Base-by-base conservation (phyloP, 225 moss, liverwort and hornwort species). In the Straminergon stramineum region DNA sequence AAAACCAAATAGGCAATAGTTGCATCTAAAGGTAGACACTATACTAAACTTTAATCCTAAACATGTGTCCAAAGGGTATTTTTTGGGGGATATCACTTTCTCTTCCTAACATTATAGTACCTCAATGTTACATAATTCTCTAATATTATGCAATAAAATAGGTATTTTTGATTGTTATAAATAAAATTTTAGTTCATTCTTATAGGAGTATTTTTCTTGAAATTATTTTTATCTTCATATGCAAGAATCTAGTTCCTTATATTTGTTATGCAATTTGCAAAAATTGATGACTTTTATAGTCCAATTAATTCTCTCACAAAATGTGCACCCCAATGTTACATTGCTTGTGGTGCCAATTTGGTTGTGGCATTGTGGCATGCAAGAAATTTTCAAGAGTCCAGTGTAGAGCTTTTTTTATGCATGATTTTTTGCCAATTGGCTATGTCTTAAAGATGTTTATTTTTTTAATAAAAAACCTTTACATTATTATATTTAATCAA, bases 341-440 rank as follows among this genome's bases (percentile, higher is more conserved):
- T 73, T 43, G 1, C 13, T 39, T 23, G 13, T 23, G 4, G 69
- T 22, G 23, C 23, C 7, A n/a, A 70, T 3, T 70, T 24, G 5
- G 11, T 8, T 1, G 1, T 70, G 2, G n/a, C 8, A 70, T 1
- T 2, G 1, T 64, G 5, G 4, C 32, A 32, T 1, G 0, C 0
- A 1, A 3, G 7, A 69, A 22, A 4, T n/a, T n/a, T 69, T 69
- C 4, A 5, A 1, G 4, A 39, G 24, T 14, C 2, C 8, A 0
- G 8, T 39, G 24, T 24, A 26, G 8, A 14, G 7, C 20, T 39
- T 39, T 68, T 39, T 26, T 34, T 17, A 15, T 24, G 8, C 15
- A 70, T 0, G 2, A 39, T 39, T 70, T 39, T 24, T 70, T 1
- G 0, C 70, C 4, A 70, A 8, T 70, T 41, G 15, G 5, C 4